Evolutionary conservation across 306 rosid species (phyloP).

Genomic region (Dalbergia cultrata): DNA sequence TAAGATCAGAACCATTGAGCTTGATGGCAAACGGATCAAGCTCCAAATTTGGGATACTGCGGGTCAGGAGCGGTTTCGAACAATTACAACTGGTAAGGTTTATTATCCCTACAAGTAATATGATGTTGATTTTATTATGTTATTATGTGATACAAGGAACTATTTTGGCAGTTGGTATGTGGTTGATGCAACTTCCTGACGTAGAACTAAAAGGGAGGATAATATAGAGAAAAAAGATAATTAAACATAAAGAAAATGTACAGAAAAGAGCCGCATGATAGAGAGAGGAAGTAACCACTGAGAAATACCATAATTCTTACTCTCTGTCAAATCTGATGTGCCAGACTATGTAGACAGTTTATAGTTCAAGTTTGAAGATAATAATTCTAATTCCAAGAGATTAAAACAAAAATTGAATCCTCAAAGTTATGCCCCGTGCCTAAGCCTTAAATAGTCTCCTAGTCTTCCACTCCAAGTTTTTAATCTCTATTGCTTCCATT

Average conservation of each 20-base stretch:
- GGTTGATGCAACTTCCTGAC: constrained; percentile 31
- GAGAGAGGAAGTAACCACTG: constrained; percentile 7
- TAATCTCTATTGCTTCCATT: not conserved
- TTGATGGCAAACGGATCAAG: constrained; percentile 93
- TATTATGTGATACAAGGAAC: not conserved
- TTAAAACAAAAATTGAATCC: not conserved
- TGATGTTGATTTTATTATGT: not conserved
- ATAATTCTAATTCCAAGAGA: not conserved
- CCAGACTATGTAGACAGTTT: not conserved
- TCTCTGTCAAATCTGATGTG: not conserved
- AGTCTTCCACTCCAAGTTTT: not conserved
- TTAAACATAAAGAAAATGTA: not conserved
- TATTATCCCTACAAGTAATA: constrained; percentile 5
- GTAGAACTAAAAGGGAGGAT: not conserved
- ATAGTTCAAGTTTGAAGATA: not conserved
- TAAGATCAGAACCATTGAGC: constrained; percentile 97
- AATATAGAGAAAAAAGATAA: not conserved
- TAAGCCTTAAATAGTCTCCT: not conserved
- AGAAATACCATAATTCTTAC: constrained; percentile 9
- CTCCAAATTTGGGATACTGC: constrained; percentile 99
- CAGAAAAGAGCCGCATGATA: not conserved
- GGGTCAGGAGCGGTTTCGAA: constrained; percentile 98
- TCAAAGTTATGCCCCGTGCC: not conserved
- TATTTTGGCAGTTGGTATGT: not conserved
- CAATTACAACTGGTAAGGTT: constrained; percentile 88